phyloP scores from a whole-genome alignment of 2,329 filamentous ascomycete genomes.

The Penicillium thymicola region DNA sequence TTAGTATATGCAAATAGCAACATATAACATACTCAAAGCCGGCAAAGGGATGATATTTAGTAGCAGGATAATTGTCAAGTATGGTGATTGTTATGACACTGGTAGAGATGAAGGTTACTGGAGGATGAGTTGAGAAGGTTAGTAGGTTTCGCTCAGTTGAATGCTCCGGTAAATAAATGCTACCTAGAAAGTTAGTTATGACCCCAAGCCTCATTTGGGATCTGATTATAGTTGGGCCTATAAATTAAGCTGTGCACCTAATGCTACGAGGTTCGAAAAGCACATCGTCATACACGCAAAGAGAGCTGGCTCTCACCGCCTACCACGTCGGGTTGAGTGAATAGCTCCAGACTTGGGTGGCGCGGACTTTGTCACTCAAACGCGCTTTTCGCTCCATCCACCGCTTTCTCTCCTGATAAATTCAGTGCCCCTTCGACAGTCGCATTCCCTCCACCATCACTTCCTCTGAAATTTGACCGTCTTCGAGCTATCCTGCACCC shows the following conservation, averaged over 20 bases:
- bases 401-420: background rate
- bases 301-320: constrained; percentile 2
- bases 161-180: no score
- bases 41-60: background rate
- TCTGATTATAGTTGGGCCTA: background rate
- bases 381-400: background rate
- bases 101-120: background rate
- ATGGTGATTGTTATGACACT: background rate
- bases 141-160: background rate
- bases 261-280: background rate
- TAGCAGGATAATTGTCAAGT: background rate
- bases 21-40: background rate
- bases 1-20: background rate
- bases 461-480: background rate
- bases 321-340: background rate
- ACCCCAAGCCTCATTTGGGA: background rate
- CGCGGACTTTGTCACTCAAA: constrained; percentile 1
- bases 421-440: background rate
- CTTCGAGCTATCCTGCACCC: background rate
- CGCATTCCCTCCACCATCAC: background rate
- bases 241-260: background rate
- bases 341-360: constrained; percentile 8
- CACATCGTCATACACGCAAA: background rate
- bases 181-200: no score
- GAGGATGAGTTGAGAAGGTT: background rate